Percentiles rank a stretch among this genome's conserved stretches.
These are phyloP conservation scores for Prunus fruticosa DNA, from an alignment of 306 rosid species.

Conservation along the genomic window DNA sequence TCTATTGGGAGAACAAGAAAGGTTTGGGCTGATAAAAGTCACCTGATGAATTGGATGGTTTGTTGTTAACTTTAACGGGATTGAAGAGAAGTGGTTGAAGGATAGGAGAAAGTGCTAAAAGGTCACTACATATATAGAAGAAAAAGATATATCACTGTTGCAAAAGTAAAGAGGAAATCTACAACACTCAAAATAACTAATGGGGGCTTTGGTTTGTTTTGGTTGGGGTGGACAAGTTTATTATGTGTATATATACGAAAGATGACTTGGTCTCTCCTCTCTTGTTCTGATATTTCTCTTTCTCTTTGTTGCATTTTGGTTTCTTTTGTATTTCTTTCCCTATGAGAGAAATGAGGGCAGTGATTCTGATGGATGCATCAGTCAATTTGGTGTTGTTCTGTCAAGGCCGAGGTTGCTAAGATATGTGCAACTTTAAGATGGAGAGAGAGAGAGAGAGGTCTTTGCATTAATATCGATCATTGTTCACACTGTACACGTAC, in stretches of 20 bases:
- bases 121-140: not conserved
- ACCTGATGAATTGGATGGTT: not conserved
- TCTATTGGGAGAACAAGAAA: not conserved
- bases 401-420: slow-evolving; percentile 89
- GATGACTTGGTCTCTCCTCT: not conserved
- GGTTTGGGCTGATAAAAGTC: not conserved
- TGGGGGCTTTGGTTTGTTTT: not conserved
- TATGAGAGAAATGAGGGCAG: slow-evolving; percentile 22
- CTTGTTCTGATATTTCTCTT: not conserved
- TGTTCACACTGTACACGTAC: slow-evolving; percentile 1
- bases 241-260: too few relatives aligned
- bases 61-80: not conserved
- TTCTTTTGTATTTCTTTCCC: slow-evolving; percentile 11
- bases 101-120: not conserved
- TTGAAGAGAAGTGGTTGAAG: not conserved
- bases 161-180: not conserved
- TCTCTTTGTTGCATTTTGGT: not conserved
- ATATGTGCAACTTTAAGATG: slow-evolving; percentile 18
- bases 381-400: slow-evolving; percentile 86
- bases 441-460: not conserved
- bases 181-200: slow-evolving; percentile 21
- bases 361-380: slow-evolving; percentile 71
- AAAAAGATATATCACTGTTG: not conserved
- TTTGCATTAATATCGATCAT: not conserved
- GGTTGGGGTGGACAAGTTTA: not conserved